phyloP scores from a whole-genome alignment of 2,329 filamentous ascomycete genomes.

The Orbilia javanica region DNA sequence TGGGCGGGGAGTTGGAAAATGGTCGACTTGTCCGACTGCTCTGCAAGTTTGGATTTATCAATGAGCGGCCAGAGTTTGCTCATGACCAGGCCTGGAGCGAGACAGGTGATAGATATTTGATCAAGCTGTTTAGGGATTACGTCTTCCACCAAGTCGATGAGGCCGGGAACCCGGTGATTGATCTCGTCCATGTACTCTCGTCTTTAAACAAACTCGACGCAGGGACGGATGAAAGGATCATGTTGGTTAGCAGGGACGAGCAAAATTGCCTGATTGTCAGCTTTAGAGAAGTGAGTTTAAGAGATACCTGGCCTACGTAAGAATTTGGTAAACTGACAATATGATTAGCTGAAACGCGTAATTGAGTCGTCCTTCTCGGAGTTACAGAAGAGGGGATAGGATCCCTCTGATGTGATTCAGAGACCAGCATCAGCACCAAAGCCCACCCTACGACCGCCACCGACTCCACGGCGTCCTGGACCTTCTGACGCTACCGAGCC shows the following conservation, averaged over 20 bases:
- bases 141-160: conserved; percentile 96
- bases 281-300: conserved; percentile 82
- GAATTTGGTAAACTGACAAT: background rate
- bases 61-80: conserved; percentile 88
- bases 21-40: conserved; percentile 83
- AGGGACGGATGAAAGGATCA: conserved; percentile 86
- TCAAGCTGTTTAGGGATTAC: conserved; percentile 96
- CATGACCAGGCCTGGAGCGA: conserved; percentile 86
- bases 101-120: conserved; percentile 88
- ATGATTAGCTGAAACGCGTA: conserved; percentile 58
- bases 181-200: conserved; percentile 86
- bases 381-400: conserved; percentile 59
- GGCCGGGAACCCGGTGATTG: conserved; percentile 83
- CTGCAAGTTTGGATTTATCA: conserved; percentile 87
- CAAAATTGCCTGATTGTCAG: conserved; percentile 88
- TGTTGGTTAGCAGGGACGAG: conserved; percentile 88
- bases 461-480: background rate
- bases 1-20: conserved; percentile 88
- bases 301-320: background rate
- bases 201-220: conserved; percentile 94
- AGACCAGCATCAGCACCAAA: conserved; percentile 18
- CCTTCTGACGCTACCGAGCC: background rate
- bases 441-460: background rate
- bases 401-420: conserved; percentile 40
- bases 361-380: conserved; percentile 59